Evolutionary conservation across 2,329 filamentous ascomycete species (phyloP).

Genomic region (Ophiostoma australiae): DNA sequence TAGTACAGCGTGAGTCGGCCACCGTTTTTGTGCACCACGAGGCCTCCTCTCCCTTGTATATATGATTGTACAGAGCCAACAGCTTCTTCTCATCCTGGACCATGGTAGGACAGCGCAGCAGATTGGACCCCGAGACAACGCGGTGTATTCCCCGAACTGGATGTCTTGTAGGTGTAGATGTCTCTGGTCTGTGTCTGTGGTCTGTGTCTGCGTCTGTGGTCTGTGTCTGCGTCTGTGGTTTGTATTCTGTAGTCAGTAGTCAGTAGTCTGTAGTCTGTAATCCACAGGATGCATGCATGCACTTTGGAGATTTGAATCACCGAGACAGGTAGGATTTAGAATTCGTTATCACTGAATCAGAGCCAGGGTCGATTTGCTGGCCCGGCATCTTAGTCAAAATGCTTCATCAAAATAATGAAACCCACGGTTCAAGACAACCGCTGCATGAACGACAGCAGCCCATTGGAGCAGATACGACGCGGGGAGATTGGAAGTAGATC

Average conservation of each 20-base stretch:
- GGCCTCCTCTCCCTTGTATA: background rate
- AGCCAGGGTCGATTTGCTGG: background rate
- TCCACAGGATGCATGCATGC: background rate
- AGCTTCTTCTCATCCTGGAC: background rate
- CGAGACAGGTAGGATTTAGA: background rate
- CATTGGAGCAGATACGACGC: conserved; percentile 4
- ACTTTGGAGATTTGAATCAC: background rate
- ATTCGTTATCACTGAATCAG: background rate
- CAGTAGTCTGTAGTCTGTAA: background rate
- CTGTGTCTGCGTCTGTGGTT: background rate
- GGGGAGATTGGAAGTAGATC: background rate
- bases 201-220: background rate
- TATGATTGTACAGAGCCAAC: background rate
- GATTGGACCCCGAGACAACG: conserved; percentile 16
- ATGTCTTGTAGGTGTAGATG: background rate
- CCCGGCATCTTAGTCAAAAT: background rate
- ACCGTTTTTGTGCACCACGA: conserved; percentile 2
- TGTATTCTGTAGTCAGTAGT: background rate
- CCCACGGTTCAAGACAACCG: background rate
- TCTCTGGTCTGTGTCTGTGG: too few relatives aligned
- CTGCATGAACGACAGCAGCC: background rate
- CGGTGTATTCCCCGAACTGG: conserved; percentile 15
- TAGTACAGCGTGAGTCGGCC: background rate
- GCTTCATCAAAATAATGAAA: too few relatives aligned
- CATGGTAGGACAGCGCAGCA: background rate